Evolutionary conservation across 495 filamentous ascomycete species (phyloP).

Genomic region (Aspergillus bertholletiae): DNA sequence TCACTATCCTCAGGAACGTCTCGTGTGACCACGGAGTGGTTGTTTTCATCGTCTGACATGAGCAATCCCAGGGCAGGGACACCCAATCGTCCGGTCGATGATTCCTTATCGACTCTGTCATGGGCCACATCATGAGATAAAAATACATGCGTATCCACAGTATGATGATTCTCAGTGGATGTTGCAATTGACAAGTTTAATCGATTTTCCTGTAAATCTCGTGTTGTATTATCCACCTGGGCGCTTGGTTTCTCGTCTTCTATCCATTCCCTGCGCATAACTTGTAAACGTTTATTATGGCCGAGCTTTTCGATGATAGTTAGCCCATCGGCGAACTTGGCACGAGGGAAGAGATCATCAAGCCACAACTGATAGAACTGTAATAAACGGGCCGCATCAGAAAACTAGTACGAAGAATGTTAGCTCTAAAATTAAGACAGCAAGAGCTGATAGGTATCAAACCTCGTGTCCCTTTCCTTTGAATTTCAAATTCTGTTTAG

Average conservation of each 20-base stretch:
- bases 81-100: background rate
- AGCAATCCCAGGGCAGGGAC: conserved; percentile 22
- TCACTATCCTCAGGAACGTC: conserved; percentile 29
- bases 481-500: conserved; percentile 69
- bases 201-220: background rate
- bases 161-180: background rate
- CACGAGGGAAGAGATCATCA: conserved; percentile 91
- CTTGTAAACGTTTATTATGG: conserved; percentile 71
- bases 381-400: conserved; percentile 76
- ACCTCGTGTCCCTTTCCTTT: conserved; percentile 96
- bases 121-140: background rate
- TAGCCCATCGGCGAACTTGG: conserved; percentile 87
- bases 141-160: background rate
- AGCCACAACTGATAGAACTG: conserved; percentile 96
- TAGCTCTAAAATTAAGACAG: conserved; percentile 67
- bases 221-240: conserved; percentile 3
- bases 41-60: conserved; percentile 20
- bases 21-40: conserved; percentile 6
- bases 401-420: conserved; percentile 55
- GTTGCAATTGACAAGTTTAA: background rate
- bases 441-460: conserved; percentile 9
- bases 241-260: conserved; percentile 55
- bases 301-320: conserved; percentile 92
- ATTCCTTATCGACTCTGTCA: background rate
- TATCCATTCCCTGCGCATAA: conserved; percentile 81